phyloP scores from a whole-genome alignment of 2,329 filamentous ascomycete species.

The Trichoderma oligosporum region DNA sequence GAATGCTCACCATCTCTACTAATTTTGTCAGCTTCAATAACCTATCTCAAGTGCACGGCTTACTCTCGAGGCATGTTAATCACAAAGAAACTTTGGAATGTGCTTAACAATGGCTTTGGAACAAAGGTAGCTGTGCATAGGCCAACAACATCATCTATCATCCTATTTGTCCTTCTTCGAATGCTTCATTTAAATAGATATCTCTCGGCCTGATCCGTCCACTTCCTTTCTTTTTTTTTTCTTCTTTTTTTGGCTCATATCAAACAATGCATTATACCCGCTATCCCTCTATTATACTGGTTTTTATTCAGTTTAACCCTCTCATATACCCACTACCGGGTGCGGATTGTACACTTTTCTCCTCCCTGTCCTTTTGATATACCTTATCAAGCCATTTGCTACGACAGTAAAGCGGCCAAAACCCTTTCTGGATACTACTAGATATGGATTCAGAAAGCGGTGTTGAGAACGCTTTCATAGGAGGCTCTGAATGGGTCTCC shows the following conservation, averaged over 20 bases:
- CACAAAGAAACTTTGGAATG: slow-evolving; percentile 14
- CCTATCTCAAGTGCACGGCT: background rate
- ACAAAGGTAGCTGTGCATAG: background rate
- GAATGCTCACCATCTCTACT: background rate
- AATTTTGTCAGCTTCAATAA: background rate
- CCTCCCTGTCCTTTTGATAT: background rate
- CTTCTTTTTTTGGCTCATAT: background rate
- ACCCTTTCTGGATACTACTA: background rate
- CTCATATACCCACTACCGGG: background rate
- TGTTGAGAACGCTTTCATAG: background rate
- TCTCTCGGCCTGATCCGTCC: background rate
- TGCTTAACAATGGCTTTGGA: background rate
- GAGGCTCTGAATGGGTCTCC: background rate
- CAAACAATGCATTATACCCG: too few relatives aligned
- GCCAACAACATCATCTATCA: background rate
- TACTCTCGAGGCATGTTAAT: background rate
- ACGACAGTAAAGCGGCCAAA: background rate
- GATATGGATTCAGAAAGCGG: background rate
- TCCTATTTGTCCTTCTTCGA: background rate
- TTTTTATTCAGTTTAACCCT: background rate
- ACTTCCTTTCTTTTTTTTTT: background rate
- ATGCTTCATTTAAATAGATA: background rate
- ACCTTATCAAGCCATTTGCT: background rate
- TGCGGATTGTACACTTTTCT: background rate
- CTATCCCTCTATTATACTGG: too few relatives aligned